These are phyloP conservation scores for Tylopilus sp. DNA, from an alignment of 768 basidiomycete genomes.

Conservation along the genomic window DNA sequence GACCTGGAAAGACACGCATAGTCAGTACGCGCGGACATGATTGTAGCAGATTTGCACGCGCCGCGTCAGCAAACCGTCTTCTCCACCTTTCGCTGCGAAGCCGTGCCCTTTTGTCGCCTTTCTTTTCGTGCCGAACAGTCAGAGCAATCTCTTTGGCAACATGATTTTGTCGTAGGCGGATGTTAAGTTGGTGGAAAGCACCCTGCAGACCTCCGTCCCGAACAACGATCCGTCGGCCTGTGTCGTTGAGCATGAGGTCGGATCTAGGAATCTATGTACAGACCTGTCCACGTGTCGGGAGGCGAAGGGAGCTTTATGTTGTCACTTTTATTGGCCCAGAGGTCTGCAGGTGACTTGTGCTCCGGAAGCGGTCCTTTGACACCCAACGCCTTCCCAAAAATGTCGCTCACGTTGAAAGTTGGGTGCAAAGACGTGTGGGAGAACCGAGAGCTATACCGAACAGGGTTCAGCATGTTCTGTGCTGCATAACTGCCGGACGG, in stretches of 20 bases:
- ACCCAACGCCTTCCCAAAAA: slow-evolving; percentile 16
- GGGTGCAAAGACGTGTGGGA: slow-evolving; percentile 3
- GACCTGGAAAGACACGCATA: slow-evolving; percentile 48
- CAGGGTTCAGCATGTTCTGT: neutral
- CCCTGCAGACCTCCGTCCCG: slow-evolving; percentile 39
- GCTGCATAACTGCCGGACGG: neutral
- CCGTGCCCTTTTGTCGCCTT: slow-evolving; percentile 73
- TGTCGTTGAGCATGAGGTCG: slow-evolving; percentile 5
- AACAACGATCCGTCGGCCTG: slow-evolving; percentile 64
- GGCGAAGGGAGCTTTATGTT: slow-evolving; percentile 32
- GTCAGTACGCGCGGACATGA: slow-evolving; percentile 12
- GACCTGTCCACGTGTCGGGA: slow-evolving; percentile 54
- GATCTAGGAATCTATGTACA: neutral
- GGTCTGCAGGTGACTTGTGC: slow-evolving; percentile 33
- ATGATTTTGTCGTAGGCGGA: slow-evolving; percentile 51
- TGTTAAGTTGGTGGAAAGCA: slow-evolving; percentile 49
- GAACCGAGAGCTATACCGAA: slow-evolving; percentile 9
- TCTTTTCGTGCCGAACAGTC: slow-evolving; percentile 73
- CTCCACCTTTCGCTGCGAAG: slow-evolving; percentile 76
- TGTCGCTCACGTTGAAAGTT: slow-evolving; percentile 9
- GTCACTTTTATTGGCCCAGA: slow-evolving; percentile 31
- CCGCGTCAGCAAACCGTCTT: slow-evolving; percentile 76
- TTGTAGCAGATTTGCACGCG: slow-evolving; percentile 30
- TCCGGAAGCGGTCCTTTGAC: slow-evolving; percentile 11
- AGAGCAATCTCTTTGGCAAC: slow-evolving; percentile 49